Conservation (phyloP, 495 filamentous ascomycete genomes). For the Hypoxylon crocopeplum region DNA sequence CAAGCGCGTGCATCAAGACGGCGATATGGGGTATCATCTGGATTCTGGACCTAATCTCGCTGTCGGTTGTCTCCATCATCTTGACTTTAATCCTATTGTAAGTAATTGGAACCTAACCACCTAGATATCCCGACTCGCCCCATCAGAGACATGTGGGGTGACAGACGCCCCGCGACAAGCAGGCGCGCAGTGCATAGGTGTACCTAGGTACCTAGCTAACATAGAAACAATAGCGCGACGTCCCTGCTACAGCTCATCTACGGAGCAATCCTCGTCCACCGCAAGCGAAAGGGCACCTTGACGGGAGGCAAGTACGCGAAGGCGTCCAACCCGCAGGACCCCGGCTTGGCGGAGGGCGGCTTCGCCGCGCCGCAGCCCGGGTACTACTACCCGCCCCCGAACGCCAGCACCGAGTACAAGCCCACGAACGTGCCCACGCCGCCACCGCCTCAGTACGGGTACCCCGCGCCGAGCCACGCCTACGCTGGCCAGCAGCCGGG, state of each 20-base stretch:
- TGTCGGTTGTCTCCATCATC: constrained; percentile 14
- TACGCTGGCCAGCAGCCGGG: not conserved
- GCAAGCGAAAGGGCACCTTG: constrained; percentile 26
- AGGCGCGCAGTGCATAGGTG: not conserved
- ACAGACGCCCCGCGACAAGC: not conserved
- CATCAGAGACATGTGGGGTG: not conserved
- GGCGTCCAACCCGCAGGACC: constrained; percentile 9
- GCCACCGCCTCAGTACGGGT: not conserved
- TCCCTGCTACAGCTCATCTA: constrained; percentile 30
- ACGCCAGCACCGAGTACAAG: constrained; percentile 28
- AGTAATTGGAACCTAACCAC: not conserved
- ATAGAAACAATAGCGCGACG: constrained; percentile 11
- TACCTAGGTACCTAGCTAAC: not conserved
- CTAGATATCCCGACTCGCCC: no score
- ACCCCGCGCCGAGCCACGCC: not conserved
- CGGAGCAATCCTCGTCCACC: constrained; percentile 32
- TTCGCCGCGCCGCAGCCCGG: constrained; percentile 7
- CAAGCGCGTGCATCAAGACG: constrained; percentile 32
- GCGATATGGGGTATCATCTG: constrained; percentile 27
- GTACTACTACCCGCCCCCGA: constrained; percentile 11
- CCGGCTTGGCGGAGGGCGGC: constrained; percentile 3
- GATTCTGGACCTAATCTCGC: constrained; percentile 15
- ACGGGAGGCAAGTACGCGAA: constrained; percentile 19
- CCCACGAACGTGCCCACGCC: not conserved
- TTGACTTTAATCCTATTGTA: constrained; percentile 27